Evolutionary conservation across 257 asterid species (phyloP).

Genomic region (Fraxinus anomala): DNA sequence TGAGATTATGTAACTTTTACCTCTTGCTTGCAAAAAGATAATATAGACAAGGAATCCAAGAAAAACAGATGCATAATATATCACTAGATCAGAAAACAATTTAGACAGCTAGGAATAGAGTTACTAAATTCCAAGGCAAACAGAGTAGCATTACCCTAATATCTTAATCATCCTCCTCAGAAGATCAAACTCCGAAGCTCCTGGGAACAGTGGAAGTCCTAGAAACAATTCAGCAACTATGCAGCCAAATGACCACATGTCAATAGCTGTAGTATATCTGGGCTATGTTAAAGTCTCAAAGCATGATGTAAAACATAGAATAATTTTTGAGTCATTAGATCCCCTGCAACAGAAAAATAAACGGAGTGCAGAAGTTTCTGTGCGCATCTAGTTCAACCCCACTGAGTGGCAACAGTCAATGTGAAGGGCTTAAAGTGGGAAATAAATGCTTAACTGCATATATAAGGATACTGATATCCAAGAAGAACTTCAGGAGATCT

Average conservation of each 20-base stretch:
- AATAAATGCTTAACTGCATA: slow-evolving; percentile 14
- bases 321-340: slow-evolving; percentile 10
- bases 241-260: slow-evolving; percentile 99
- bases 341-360: neutral
- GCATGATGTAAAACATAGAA: slow-evolving; percentile 32
- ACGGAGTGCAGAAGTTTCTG: slow-evolving; percentile 3
- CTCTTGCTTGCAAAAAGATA: slow-evolving; percentile 13
- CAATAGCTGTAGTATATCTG: slow-evolving; percentile 94
- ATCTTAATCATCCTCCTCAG: slow-evolving; percentile 93
- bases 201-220: slow-evolving; percentile 97
- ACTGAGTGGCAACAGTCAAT: neutral
- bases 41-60: neutral
- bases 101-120: slow-evolving; percentile 3
- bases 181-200: slow-evolving; percentile 99
- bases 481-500: slow-evolving; percentile 99
- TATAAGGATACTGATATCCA: slow-evolving; percentile 97
- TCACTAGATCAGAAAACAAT: slow-evolving; percentile 19
- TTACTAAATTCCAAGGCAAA: slow-evolving; percentile 21
- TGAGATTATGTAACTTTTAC: neutral
- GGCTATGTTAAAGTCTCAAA: slow-evolving; percentile 55
- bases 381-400: neutral
- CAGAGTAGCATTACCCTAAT: slow-evolving; percentile 64
- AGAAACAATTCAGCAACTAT: slow-evolving; percentile 92
- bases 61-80: slow-evolving; percentile 9
- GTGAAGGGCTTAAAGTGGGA: neutral